phyloP scores from a whole-genome alignment of 2,329 filamentous ascomycete genomes.

The Sporothrix pseudoabietina region DNA sequence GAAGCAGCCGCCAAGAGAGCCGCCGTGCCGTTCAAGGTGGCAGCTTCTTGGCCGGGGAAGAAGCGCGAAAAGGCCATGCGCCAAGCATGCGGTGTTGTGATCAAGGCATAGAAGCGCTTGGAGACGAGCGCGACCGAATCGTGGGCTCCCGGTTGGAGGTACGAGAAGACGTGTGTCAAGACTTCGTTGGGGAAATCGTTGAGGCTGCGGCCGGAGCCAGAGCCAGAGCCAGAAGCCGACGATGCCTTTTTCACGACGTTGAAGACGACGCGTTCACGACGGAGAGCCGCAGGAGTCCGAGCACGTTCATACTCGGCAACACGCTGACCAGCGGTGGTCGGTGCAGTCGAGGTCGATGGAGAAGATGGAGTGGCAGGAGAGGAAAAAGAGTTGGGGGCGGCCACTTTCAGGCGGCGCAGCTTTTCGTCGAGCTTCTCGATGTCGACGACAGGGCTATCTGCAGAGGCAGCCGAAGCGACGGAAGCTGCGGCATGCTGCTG shows the following conservation, averaged over 20 bases:
- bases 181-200: conserved; percentile 84
- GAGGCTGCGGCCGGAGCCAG: conserved; percentile 46
- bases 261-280: conserved; percentile 54
- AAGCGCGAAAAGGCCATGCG: conserved; percentile 87
- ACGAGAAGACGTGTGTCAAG: conserved; percentile 85
- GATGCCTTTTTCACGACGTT: conserved; percentile 47
- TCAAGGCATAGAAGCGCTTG: conserved; percentile 79
- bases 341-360: conserved; percentile 8
- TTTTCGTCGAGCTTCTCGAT: conserved; percentile 52
- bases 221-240: conserved; percentile 30
- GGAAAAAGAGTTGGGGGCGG: not conserved
- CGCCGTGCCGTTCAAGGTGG: not conserved
- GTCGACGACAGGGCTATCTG: conserved; percentile 42
- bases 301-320: conserved; percentile 65
- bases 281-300: conserved; percentile 50
- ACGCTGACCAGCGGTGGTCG: conserved; percentile 52
- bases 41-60: conserved; percentile 72
- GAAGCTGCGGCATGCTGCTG: conserved; percentile 32
- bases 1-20: not conserved
- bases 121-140: conserved; percentile 83
- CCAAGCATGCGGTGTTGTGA: conserved; percentile 93
- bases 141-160: conserved; percentile 83
- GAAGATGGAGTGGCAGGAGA: not conserved
- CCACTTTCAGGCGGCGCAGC: conserved; percentile 56
- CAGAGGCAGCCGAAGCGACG: conserved; percentile 13